A percentile compares a stretch with the other conserved stretches of the same genome.
phyloP scores from a whole-genome alignment of 2,329 filamentous ascomycete genomes.

The Colletotrichum lentis region DNA sequence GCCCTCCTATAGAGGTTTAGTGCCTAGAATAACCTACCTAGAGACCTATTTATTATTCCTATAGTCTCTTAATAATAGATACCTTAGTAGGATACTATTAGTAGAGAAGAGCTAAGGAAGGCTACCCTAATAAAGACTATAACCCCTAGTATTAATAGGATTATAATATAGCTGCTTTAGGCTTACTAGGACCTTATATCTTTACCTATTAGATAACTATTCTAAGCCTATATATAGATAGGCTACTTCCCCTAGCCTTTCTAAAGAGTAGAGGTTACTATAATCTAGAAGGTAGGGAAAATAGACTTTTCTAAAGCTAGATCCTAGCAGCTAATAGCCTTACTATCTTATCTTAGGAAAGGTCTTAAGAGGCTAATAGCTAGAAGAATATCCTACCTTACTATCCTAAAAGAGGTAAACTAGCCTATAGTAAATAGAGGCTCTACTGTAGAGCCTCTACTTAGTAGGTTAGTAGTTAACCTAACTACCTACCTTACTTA shows the following conservation, averaged over 20 bases:
- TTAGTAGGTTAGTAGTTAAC: constrained; percentile 11
- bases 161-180: neutral
- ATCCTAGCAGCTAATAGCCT: constrained; percentile 30
- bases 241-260: constrained; percentile 19
- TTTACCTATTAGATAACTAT: constrained; percentile 1
- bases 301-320: too few species aligned
- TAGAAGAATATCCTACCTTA: constrained; percentile 9
- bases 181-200: neutral
- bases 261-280: constrained; percentile 26
- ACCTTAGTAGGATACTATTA: neutral
- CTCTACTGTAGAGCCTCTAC: too few species aligned
- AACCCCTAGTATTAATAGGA: neutral
- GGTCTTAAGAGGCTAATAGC: constrained; percentile 30
- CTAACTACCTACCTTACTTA: constrained; percentile 15
- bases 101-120: neutral
- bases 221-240: constrained; percentile 16
- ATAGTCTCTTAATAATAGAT: neutral
- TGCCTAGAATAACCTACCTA: neutral
- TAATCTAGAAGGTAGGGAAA: constrained; percentile 29
- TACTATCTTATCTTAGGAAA: constrained; percentile 36
- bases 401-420: constrained; percentile 2
- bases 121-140: constrained; percentile 1
- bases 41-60: neutral
- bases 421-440: constrained; percentile 14
- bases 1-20: constrained; percentile 14